These are phyloP conservation scores for Lachancea sp. DNA, from an alignment of 805 yeast genomes.

Conservation along the genomic window DNA sequence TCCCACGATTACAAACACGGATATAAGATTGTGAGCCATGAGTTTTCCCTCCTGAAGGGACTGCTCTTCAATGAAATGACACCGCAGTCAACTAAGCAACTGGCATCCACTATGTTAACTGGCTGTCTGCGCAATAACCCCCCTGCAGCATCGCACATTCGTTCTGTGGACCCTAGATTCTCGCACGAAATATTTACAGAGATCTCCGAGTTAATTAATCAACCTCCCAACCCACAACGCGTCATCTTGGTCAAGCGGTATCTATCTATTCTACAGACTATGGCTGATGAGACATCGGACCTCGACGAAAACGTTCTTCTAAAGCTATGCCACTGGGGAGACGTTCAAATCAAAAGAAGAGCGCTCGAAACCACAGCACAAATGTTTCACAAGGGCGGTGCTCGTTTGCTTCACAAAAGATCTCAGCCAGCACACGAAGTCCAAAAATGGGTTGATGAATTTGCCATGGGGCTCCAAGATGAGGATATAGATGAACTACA, in stretches of 20 bases:
- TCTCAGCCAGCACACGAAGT: constrained; percentile 11
- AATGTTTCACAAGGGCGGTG: constrained; percentile 11
- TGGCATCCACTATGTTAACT: constrained; percentile 54
- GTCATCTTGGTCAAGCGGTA: constrained; percentile 22
- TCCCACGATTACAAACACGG: constrained; percentile 67
- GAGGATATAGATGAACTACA: constrained; percentile 35
- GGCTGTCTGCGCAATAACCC: constrained; percentile 71
- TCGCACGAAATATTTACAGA: constrained; percentile 34
- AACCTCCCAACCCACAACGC: constrained; percentile 2
- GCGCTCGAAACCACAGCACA: constrained; percentile 27
- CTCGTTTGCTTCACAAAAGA: constrained; percentile 12
- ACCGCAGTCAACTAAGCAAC: constrained; percentile 37
- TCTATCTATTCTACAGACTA: constrained; percentile 25
- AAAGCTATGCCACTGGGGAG: constrained; percentile 17
- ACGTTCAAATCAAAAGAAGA: constrained; percentile 24
- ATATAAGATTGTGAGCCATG: constrained; percentile 35
- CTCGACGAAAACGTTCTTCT: constrained; percentile 17
- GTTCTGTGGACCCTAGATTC: constrained; percentile 31
- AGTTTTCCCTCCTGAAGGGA: constrained; percentile 20
- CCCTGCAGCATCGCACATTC: constrained; percentile 43
- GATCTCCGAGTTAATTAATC: constrained; percentile 13
- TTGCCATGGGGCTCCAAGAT: constrained; percentile 23
- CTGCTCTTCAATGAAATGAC: constrained; percentile 15
- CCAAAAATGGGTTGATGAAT: constrained; percentile 27
- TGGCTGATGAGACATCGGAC: constrained; percentile 15